Evolutionary conservation across 2,329 filamentous ascomycete species (phyloP), one percentile per base, ranked within the genome.

Genomic region (Davidsoniella neocaledoniae): DNA sequence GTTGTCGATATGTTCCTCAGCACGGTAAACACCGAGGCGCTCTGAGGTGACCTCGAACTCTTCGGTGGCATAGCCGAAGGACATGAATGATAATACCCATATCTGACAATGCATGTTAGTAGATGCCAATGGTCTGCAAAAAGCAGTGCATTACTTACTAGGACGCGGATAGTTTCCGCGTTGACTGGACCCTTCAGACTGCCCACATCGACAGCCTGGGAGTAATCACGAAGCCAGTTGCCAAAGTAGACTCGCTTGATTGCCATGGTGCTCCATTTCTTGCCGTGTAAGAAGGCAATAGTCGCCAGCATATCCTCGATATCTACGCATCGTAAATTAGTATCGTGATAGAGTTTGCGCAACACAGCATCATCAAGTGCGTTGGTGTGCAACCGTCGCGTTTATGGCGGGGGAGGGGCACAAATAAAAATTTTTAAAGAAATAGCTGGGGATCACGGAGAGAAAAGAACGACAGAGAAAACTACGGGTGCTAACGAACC

Each of bases 201-300:
- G 45, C 83, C 83, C 10, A 88, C 80, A 59, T 90, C 85, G 62
- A 90, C 73, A 36, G 84, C 85, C 60, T 90, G 84, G 10, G 82
- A 87, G 62, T 91, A 91, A 66, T 90, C 85, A 53, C 85, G 75
- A 39, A 90, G 68, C 84, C 85, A 91, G 64, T 91, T 91, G 52
- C 85, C 84, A 67, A 90, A 90, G 65, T 87, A 90, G 26, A 81
- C 80, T 50, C 83, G 73, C 65, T 83, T 82, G 48, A 90, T 73
- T 66, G 84, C 76, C 70, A 84, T 79, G 12, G 78, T 78, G 1
- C 82, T 84, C 85, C 85, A 91, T 68, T 90, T 90, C 61, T 87
- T 85, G 52, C 84, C 84, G 55, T 81, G 74, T 52, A 90, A 72
- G 58, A 86, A 88, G 26, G 81, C 76, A 56, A 90, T 66, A 5